Percentiles rank a stretch among this genome's conserved stretches.
phyloP scores from a whole-genome alignment of 1,139 yeast species.

The Candida sp. region DNA sequence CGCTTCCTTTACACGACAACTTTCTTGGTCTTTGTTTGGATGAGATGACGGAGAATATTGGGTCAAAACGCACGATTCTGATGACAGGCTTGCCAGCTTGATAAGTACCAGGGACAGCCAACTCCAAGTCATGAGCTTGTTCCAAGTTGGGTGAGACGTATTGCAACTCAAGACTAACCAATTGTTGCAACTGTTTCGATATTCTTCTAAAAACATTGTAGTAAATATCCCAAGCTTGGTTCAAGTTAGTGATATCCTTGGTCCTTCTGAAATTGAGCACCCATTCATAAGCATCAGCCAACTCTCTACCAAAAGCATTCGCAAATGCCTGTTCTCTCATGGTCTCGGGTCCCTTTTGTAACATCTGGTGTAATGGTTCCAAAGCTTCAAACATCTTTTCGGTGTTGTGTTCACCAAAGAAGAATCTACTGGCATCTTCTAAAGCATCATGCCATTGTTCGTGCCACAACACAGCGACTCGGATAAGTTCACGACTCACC shows the following conservation, averaged over 20 bases:
- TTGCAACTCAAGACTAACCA: constrained; percentile 86
- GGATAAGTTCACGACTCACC: constrained; percentile 90
- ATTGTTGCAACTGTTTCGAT: constrained; percentile 85
- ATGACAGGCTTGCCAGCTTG: constrained; percentile 83
- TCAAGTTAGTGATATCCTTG: constrained; percentile 84
- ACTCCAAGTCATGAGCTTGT: constrained; percentile 76
- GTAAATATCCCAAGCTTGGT: constrained; percentile 98
- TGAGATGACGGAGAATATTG: constrained; percentile 85
- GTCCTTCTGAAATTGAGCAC: constrained; percentile 83
- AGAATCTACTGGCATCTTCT: constrained; percentile 94
- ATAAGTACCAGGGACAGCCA: constrained; percentile 96
- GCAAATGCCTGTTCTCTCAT: constrained; percentile 95
- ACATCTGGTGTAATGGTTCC: constrained; percentile 85
- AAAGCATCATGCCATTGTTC: constrained; percentile 99
- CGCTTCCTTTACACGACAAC: constrained; percentile 79
- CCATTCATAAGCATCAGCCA: constrained; percentile 96
- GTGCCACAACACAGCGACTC: constrained; percentile 97
- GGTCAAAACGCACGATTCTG: constrained; percentile 76
- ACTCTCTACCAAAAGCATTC: constrained; percentile 91
- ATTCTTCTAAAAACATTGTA: constrained; percentile 93
- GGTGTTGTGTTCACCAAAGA: constrained; percentile 93
- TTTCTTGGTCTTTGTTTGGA: constrained; percentile 97
- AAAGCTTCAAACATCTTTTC: constrained; percentile 93
- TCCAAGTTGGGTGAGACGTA: constrained; percentile 92
- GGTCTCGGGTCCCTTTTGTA: constrained; percentile 90